Conservation (phyloP, 768 basidiomycete genomes). For the Phanerochaete carnosa region DNA sequence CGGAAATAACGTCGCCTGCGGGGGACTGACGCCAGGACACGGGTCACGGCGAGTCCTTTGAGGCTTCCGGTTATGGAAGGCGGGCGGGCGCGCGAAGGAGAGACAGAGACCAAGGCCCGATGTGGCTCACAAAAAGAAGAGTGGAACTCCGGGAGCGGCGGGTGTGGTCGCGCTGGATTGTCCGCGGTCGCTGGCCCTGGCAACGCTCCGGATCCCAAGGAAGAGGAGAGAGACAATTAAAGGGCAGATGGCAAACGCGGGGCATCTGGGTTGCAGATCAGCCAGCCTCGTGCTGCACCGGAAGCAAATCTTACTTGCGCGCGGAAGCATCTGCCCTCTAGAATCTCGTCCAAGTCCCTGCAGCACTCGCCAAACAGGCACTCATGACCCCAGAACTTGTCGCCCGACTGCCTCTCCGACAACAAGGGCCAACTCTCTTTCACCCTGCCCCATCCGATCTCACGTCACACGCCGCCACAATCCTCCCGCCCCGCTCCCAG, state of each 20-base stretch:
- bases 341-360: background rate
- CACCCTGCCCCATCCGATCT: background rate
- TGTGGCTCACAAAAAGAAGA: slow-evolving; percentile 13
- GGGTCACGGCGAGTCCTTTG: slow-evolving; percentile 15
- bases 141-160: background rate
- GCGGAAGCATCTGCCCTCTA: slow-evolving; percentile 16
- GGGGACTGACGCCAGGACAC: background rate
- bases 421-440: background rate
- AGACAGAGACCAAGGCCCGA: slow-evolving; percentile 19
- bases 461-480: background rate
- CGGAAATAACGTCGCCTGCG: background rate
- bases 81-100: background rate
- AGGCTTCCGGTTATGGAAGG: slow-evolving; percentile 20
- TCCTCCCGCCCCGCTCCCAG: background rate
- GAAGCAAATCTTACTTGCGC: slow-evolving; percentile 22
- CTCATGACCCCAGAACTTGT: slow-evolving; percentile 15
- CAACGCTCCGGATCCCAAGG: background rate
- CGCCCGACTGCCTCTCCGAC: too few species aligned
- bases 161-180: background rate
- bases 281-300: slow-evolving; percentile 14
- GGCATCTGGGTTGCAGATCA: slow-evolving; percentile 16
- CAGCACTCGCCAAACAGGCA: slow-evolving; percentile 8
- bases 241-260: background rate
- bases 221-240: background rate
- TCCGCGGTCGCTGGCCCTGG: background rate